These are phyloP conservation scores for Metschnikowia borealis DNA, from an alignment of 805 yeast genomes.

Conservation along the genomic window DNA sequence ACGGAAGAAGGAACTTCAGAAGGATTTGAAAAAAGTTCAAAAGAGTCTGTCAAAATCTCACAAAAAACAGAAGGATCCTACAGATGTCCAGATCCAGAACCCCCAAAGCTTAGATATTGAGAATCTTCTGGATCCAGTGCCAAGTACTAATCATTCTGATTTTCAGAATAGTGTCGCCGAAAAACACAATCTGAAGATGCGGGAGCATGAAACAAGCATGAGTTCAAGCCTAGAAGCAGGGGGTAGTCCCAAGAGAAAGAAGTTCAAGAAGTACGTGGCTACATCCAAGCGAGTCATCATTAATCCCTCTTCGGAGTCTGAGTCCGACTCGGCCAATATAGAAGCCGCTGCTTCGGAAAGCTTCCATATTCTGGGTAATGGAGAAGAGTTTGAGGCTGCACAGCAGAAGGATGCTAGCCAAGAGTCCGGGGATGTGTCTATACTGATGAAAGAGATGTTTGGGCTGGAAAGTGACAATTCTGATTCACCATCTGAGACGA, in stretches of 20 bases:
- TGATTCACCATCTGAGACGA: too few species aligned
- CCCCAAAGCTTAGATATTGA: too few species aligned
- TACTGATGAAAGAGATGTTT: background rate
- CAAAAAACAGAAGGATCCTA: too few species aligned
- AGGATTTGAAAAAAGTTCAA: too few species aligned
- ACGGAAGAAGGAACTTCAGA: too few species aligned
- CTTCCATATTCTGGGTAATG: background rate
- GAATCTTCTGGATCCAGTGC: too few species aligned
- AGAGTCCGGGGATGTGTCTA: background rate
- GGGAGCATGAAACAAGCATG: too few species aligned
- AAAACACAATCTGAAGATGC: too few species aligned
- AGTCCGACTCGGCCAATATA: background rate
- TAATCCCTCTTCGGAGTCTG: constrained; percentile 20
- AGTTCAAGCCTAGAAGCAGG: background rate
- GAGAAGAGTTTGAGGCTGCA: background rate
- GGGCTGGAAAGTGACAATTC: background rate
- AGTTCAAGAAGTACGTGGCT: constrained; percentile 7
- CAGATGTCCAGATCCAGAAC: too few species aligned
- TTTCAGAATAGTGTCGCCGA: too few species aligned
- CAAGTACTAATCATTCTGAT: too few species aligned
- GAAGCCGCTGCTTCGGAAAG: background rate
- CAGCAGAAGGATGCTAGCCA: background rate
- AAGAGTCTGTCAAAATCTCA: too few species aligned
- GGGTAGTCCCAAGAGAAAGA: background rate
- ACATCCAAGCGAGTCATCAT: constrained; percentile 9